Base-by-base conservation (phyloP, 129 eudicot genomes). In the Flaveria linearis region DNA sequence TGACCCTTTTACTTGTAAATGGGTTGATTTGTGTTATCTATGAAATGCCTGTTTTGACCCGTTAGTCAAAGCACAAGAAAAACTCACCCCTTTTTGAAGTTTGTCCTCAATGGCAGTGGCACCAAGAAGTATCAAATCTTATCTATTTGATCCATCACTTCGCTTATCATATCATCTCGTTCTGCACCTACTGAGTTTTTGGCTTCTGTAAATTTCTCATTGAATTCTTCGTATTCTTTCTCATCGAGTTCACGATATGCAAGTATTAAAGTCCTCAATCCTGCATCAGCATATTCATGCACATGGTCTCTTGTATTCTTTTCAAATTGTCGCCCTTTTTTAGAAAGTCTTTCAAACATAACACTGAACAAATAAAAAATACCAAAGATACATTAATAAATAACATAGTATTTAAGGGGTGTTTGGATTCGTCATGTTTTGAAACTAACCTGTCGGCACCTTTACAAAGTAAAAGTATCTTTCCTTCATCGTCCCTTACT, bases 71-170 rank as follows among this genome's bases (percentile, higher is more conserved):
- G 25, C 33, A 58, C 39, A 6, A 28, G 28, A 23, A 36, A 41
- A 78, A 69, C 85, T 65, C 81, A 88, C 96, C 86, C 91, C 91
- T 62, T 77, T 77, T 79, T 87, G 96, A 57, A 89, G 91, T 71
- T 86, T 89, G 75, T 89, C 95, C 70, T 89, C 91, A 20, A 85
- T 88, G 30, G 96, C 96, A 7, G 96, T 83, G 36, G 91, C 96
- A 72, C 96, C 91, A 56, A 87, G 91, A 81, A 89, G 91, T 67
- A 90, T 81, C 77, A 90, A 79, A 74, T 85, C 88, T 12, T 90
- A 72, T 90, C 92, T 3, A 90, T 80, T 68, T 71, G 74, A 33
- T 87, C 90, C 28, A 92, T 79, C 41, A 76, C 84, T 11, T 68
- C 74, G 10, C 85, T 87, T 15, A 90, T 74, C 73, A 81, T 70